Percentiles rank a stretch among this genome's conserved stretches.
These are phyloP conservation scores for Ballota nigra DNA, from an alignment of 257 asterid species.

Conservation along the genomic window DNA sequence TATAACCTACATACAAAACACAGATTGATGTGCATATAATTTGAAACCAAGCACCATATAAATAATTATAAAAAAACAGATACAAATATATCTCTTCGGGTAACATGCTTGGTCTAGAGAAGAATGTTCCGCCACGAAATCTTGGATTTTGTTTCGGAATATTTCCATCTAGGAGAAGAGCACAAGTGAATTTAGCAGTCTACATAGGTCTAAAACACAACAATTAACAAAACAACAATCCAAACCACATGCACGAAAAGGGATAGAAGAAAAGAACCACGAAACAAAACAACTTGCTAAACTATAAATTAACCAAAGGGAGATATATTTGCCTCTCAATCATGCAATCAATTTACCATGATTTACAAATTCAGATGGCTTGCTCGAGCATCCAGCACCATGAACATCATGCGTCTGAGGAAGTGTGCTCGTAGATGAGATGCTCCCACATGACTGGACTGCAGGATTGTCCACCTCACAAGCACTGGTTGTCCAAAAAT, in stretches of 20 bases:
- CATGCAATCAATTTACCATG: conserved; percentile 52
- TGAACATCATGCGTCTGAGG: conserved; percentile 50
- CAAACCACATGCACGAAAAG: background rate
- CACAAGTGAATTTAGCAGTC: background rate
- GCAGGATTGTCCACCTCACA: conserved; percentile 56
- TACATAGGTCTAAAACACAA: background rate
- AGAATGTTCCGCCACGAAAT: background rate
- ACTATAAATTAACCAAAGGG: background rate
- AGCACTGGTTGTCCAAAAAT: conserved; percentile 65
- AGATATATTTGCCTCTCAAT: background rate
- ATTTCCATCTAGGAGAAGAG: background rate
- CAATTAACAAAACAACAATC: background rate
- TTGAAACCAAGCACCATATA: background rate
- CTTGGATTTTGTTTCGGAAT: background rate
- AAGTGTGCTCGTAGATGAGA: conserved; percentile 56
- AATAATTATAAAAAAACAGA: background rate
- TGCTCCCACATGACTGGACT: conserved; percentile 60
- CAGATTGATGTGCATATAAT: background rate
- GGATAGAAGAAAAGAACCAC: background rate
- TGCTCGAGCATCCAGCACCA: conserved; percentile 45
- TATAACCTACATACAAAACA: background rate
- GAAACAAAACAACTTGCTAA: background rate
- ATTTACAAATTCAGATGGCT: conserved; percentile 62
- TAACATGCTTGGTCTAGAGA: background rate
- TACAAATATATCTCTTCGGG: background rate